phyloP scores from a whole-genome alignment of 345 rosid species.

The Syzygium oleosum region DNA sequence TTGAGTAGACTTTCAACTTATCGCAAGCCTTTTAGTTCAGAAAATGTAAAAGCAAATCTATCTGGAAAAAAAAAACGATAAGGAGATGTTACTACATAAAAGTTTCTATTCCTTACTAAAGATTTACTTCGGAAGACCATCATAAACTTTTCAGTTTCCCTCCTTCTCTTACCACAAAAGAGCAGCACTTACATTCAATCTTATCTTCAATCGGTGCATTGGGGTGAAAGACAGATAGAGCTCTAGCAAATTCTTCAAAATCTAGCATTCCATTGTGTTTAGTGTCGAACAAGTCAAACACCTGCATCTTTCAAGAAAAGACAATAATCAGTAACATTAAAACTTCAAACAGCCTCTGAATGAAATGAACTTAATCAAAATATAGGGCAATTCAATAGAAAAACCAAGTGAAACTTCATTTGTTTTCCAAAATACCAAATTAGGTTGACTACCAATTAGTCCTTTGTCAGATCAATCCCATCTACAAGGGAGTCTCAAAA shows the following conservation, averaged over 20 bases:
- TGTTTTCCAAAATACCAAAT: not conserved
- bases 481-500: not conserved
- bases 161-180: not conserved
- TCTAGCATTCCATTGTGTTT: conserved; percentile 96
- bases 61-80: not conserved
- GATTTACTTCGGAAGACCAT: not conserved
- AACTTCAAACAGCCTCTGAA: not conserved
- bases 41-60: not conserved
- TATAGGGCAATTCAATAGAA: not conserved
- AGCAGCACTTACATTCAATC: conserved; percentile 59
- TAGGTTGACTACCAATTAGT: not conserved
- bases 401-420: not conserved
- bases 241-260: conserved; percentile 97
- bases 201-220: conserved; percentile 93
- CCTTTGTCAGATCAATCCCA: not conserved
- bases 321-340: not conserved
- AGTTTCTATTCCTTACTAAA: not conserved
- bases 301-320: conserved; percentile 34
- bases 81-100: not conserved
- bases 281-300: conserved; percentile 92
- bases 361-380: not conserved
- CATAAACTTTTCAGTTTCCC: not conserved
- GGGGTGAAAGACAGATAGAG: conserved; percentile 97
- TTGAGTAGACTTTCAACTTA: not conserved
- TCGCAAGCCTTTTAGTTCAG: not conserved